phyloP scores from a whole-genome alignment of 169 alveolate genomes.

The Ichthyophthirius multifiliis region DNA sequence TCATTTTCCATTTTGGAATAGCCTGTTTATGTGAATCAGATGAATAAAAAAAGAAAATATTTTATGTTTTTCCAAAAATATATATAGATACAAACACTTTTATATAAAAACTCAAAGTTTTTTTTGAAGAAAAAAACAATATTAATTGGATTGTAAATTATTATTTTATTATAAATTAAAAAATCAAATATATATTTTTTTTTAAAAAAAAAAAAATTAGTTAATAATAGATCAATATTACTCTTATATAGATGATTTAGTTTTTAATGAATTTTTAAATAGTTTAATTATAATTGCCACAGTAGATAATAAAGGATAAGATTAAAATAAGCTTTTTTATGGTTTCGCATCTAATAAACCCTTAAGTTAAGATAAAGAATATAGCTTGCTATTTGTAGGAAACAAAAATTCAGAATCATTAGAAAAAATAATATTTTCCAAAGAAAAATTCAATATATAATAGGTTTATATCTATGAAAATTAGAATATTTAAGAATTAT shows the following conservation, averaged over 20 bases:
- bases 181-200: background rate
- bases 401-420: background rate
- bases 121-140: background rate
- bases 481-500: background rate
- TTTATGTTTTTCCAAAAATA: conserved; percentile 16
- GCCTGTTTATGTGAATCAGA: conserved; percentile 31
- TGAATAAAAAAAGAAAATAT: background rate
- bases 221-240: background rate
- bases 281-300: background rate
- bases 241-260: background rate
- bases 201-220: background rate
- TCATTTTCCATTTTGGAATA: conserved; percentile 34
- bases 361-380: background rate
- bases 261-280: background rate
- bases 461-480: background rate
- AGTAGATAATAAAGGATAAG: background rate
- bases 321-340: background rate
- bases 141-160: background rate
- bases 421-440: conserved; percentile 9
- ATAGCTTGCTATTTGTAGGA: background rate
- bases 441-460: background rate
- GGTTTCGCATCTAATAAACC: background rate
- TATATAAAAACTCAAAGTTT: background rate
- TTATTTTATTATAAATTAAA: background rate
- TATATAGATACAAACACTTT: background rate